Base-by-base conservation (phyloP, 1,284 basidiomycete species). In the Ustilago sp. region DNA sequence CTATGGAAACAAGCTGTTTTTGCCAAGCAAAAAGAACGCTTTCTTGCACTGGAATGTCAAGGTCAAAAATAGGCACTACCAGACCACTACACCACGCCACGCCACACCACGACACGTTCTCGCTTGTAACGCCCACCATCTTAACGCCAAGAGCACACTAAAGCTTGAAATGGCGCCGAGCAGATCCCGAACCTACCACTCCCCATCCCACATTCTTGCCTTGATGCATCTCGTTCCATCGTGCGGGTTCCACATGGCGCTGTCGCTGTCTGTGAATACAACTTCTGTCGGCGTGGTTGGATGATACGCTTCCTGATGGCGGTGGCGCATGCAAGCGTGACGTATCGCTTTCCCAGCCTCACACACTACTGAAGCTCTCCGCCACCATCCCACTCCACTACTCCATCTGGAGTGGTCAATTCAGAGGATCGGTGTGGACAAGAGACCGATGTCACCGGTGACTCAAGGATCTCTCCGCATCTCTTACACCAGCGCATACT, bases 11-110 rank as follows among this genome's bases (percentile, higher is more conserved):
- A 36, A 52, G 52, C 52, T 54, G 17, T 15, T 19, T 38, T 9
- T 39, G 53, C 54, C 54, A 55, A 55, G 54, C 38, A 41, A 55
- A 28, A 54, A 41, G 36, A 55, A 55, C n/a, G n/a, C 35, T 35
- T 50, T 62, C 59, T 62, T 62, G 59, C 41, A 62, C 59, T 62
- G 59, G 59, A 62, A 62, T 62, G 59, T 62, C 15, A 23, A 15
- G 36, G 12, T 15, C 28, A 52, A 52, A 19, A 45, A 59, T 36
- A 36, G 53, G 11, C 34, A 2, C 13, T 12, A n/a, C n/a, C n/a
- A 45, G 3, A 2, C 1, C 43, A 17, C 17, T 8, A 15, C 43
- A 8, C 36, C 36, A 38, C 12, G 36, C 36, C 23, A 28, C 23
- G 23, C n/a, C 17, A 8, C 43, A 4, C 17, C n/a, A 15, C 43